Conservation (phyloP, 2,329 filamentous ascomycete genomes). For the Fusarium sp. region DNA sequence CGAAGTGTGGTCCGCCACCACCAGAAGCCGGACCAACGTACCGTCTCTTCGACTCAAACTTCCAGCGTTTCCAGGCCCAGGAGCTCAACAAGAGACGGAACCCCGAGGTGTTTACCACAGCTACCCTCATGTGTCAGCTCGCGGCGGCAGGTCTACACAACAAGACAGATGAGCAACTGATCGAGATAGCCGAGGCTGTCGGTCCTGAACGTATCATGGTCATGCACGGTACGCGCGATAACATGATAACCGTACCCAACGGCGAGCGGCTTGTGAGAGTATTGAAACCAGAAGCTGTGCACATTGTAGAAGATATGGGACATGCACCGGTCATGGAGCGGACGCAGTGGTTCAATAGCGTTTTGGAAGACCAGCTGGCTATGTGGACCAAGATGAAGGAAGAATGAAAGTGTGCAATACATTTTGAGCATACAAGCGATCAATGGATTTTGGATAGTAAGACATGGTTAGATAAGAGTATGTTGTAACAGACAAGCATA, state of each 20-base stretch:
- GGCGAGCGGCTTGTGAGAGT: conserved; percentile 77
- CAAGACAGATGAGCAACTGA: conserved; percentile 72
- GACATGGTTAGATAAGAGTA: background rate
- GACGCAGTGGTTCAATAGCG: conserved; percentile 75
- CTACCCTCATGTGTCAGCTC: conserved; percentile 82
- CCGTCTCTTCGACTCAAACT: conserved; percentile 78
- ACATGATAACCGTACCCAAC: conserved; percentile 83
- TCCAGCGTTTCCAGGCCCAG: conserved; percentile 84
- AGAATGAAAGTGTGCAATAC: conserved; percentile 15
- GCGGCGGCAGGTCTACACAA: conserved; percentile 85
- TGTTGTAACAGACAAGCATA: background rate
- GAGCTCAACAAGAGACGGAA: conserved; percentile 81
- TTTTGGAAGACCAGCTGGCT: conserved; percentile 71
- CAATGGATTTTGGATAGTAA: background rate
- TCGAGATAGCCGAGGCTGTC: conserved; percentile 74
- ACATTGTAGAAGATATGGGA: conserved; percentile 79
- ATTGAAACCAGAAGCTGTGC: conserved; percentile 72
- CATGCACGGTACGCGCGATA: conserved; percentile 81
- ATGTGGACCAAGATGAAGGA: conserved; percentile 64
- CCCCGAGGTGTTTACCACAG: conserved; percentile 71
- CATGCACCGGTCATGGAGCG: conserved; percentile 84
- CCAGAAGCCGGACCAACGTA: conserved; percentile 57
- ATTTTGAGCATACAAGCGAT: conserved; percentile 4
- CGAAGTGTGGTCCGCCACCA: conserved; percentile 55
- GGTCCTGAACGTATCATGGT: conserved; percentile 83